Conservation (phyloP, 352 stramenopile genomes). For the Plasmopara halstedii region DNA sequence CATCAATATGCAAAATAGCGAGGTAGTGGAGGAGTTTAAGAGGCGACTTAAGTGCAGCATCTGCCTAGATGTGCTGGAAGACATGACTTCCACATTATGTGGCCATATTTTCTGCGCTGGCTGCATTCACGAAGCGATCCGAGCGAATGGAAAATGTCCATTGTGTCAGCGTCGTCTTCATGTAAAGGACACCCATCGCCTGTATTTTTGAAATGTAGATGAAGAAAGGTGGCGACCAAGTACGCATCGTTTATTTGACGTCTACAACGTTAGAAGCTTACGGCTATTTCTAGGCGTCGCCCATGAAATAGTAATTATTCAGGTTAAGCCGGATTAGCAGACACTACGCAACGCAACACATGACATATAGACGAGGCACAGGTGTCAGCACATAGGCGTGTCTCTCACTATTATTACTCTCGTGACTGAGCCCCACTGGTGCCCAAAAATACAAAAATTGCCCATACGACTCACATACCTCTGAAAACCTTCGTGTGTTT, state of each 20-base stretch:
- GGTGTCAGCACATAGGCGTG: slow-evolving; percentile 19
- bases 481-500: slow-evolving; percentile 29
- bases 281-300: neutral
- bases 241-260: slow-evolving; percentile 14
- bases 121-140: slow-evolving; percentile 66
- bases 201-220: slow-evolving; percentile 53
- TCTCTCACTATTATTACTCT: slow-evolving; percentile 10
- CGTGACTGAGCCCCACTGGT: neutral
- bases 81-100: slow-evolving; percentile 77
- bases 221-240: slow-evolving; percentile 2
- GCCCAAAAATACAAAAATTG: too few species aligned
- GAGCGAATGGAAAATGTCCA: slow-evolving; percentile 62
- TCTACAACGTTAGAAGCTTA: neutral
- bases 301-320: slow-evolving; percentile 35
- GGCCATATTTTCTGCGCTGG: slow-evolving; percentile 74
- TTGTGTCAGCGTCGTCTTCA: slow-evolving; percentile 58
- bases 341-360: slow-evolving; percentile 23
- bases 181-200: slow-evolving; percentile 63
- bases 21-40: slow-evolving; percentile 74
- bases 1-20: slow-evolving; percentile 65
- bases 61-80: slow-evolving; percentile 63
- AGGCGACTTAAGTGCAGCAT: slow-evolving; percentile 74
- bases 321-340: slow-evolving; percentile 55
- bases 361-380: slow-evolving; percentile 14
- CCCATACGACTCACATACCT: slow-evolving; percentile 23